Conservation (phyloP, 2,329 filamentous ascomycete genomes). For the Bipolaris cookei region DNA sequence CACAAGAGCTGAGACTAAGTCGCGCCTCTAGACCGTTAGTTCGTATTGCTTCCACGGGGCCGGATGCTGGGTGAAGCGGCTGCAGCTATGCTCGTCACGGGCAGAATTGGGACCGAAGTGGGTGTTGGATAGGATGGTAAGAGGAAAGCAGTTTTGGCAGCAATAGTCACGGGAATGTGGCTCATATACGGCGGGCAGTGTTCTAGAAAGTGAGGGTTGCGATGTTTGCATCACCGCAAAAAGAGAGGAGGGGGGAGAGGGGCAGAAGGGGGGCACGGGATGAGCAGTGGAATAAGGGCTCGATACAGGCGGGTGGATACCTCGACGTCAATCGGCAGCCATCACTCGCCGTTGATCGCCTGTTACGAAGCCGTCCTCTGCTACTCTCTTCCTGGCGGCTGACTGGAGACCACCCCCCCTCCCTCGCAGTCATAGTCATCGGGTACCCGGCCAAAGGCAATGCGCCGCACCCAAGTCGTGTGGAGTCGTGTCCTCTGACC, state of each 20-base stretch:
- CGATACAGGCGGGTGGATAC: slow-evolving; percentile 34
- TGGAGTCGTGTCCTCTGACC: slow-evolving; percentile 22
- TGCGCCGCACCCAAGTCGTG: slow-evolving; percentile 19
- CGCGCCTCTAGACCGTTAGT: slow-evolving; percentile 29
- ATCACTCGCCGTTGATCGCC: slow-evolving; percentile 30
- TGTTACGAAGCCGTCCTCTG: slow-evolving; percentile 14
- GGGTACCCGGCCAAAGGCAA: slow-evolving; percentile 19
- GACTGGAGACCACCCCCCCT: slow-evolving; percentile 18
- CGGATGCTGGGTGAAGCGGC: slow-evolving; percentile 33
- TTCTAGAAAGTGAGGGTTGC: slow-evolving; percentile 22
- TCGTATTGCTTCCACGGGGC: slow-evolving; percentile 27
- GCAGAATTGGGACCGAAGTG: slow-evolving; percentile 13
- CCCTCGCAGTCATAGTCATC: slow-evolving; percentile 6
- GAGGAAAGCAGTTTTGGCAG: slow-evolving; percentile 22
- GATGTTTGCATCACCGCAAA: slow-evolving; percentile 30
- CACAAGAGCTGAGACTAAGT: slow-evolving; percentile 24
- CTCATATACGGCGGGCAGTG: slow-evolving; percentile 26
- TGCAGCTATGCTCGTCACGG: slow-evolving; percentile 35
- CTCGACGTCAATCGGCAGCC: slow-evolving; percentile 41
- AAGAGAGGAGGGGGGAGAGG: slow-evolving; percentile 9
- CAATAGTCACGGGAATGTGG: slow-evolving; percentile 39
- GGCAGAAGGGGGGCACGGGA: slow-evolving; percentile 11
- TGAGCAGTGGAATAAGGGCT: slow-evolving; percentile 24
- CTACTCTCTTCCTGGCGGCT: slow-evolving; percentile 20
- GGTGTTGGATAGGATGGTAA: slow-evolving; percentile 18